phyloP scores from a whole-genome alignment of 306 rosid genomes.

The Rosa multiflora region DNA sequence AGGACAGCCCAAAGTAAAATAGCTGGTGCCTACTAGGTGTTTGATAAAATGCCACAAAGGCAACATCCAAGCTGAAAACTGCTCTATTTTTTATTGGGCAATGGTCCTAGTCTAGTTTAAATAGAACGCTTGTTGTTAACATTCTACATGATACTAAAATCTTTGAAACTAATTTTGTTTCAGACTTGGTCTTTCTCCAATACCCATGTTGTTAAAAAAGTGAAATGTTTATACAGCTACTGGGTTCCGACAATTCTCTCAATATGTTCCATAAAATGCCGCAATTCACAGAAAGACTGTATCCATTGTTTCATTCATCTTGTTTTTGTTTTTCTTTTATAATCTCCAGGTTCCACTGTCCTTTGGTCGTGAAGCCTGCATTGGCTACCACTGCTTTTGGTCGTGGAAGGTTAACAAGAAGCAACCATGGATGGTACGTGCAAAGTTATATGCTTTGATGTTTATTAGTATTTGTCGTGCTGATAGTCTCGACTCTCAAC shows the following conservation, averaged over 20 bases:
- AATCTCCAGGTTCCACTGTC: neutral
- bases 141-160: neutral
- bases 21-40: neutral
- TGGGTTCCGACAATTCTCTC: neutral
- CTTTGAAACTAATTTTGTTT: neutral
- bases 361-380: neutral
- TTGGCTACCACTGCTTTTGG: neutral
- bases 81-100: no score
- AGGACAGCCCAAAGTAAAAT: neutral
- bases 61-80: neutral
- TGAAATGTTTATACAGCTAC: neutral
- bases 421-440: slow-evolving; percentile 69
- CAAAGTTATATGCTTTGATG: neutral
- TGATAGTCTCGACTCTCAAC: no score
- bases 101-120: neutral
- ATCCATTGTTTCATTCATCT: neutral
- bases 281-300: neutral
- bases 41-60: neutral
- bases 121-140: neutral
- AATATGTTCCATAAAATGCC: slow-evolving; percentile 24
- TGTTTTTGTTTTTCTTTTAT: neutral
- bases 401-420: slow-evolving; percentile 28
- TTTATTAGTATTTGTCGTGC: neutral
- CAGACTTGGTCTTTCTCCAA: neutral
- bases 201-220: neutral